Evolutionary conservation across 306 rosid genomes (phyloP).

Genomic region (Vigna nakashimae): DNA sequence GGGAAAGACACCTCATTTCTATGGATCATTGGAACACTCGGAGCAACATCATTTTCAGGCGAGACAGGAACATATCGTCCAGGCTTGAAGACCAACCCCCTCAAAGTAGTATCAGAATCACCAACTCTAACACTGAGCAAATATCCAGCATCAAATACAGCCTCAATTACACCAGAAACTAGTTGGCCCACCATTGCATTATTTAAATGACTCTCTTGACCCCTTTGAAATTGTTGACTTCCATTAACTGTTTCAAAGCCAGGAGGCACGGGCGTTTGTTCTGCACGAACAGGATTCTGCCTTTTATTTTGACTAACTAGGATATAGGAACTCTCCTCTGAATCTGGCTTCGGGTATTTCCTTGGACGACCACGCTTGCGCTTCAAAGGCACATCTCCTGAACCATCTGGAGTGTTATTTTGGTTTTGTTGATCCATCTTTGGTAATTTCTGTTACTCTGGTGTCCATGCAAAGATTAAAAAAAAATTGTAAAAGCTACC

Average conservation of each 20-base stretch:
- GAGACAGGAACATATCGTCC: conserved; percentile 79
- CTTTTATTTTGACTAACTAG: conserved; percentile 49
- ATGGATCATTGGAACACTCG: conserved; percentile 75
- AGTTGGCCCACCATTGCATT: conserved; percentile 69
- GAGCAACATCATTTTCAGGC: conserved; percentile 86
- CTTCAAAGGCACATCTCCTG: conserved; percentile 74
- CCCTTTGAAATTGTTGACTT: conserved; percentile 59
- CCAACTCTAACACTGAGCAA: conserved; percentile 83
- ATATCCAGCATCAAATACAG: conserved; percentile 92
- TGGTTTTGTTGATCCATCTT: conserved; percentile 71
- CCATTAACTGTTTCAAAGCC: conserved; percentile 63
- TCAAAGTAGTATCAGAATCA: conserved; percentile 69
- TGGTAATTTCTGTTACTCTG: conserved; percentile 20
- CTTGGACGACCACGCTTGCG: conserved; percentile 97
- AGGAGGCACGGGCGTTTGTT: conserved; percentile 53
- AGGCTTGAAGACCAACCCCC: conserved; percentile 88
- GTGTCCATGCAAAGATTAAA: conserved; percentile 41
- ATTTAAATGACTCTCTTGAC: conserved; percentile 47
- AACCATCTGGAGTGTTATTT: conserved; percentile 60
- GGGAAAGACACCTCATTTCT: conserved; percentile 69
- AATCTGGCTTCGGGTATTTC: conserved; percentile 70
- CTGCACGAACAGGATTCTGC: conserved; percentile 51
- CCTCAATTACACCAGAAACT: conserved; percentile 89
- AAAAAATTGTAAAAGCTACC: conserved; percentile 8
- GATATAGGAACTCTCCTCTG: conserved; percentile 51